Conservation (phyloP, 176 grass and related monocot genomes). For the Panicum miliaceum region DNA sequence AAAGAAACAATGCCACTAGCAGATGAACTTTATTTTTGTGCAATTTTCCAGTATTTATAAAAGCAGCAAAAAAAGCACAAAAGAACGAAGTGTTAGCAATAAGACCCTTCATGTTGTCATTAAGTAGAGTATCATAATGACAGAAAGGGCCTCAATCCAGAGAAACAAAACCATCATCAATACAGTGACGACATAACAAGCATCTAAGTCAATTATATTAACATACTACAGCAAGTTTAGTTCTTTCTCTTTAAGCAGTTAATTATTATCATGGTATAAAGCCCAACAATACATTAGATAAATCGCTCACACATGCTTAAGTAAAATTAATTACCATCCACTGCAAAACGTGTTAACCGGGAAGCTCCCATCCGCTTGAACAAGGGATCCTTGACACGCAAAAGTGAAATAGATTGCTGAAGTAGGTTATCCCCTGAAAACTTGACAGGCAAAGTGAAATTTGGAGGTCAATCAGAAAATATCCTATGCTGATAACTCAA, state of each 20-base stretch:
- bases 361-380: slow-evolving; percentile 95
- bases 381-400: slow-evolving; percentile 89
- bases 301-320: slow-evolving; percentile 1
- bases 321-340: slow-evolving; percentile 70
- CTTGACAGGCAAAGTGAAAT: slow-evolving; percentile 39
- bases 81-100: neutral
- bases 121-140: neutral
- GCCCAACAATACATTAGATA: slow-evolving; percentile 27
- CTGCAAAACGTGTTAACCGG: slow-evolving; percentile 77
- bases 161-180: slow-evolving; percentile 17
- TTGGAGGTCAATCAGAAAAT: slow-evolving; percentile 38
- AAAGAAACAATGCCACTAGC: neutral
- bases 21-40: neutral
- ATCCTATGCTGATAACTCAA: slow-evolving; percentile 1
- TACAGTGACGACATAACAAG: neutral
- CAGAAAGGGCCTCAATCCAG: neutral
- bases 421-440: slow-evolving; percentile 89
- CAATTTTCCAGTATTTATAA: neutral
- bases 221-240: neutral
- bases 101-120: neutral
- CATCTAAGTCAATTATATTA: neutral
- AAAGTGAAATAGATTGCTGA: slow-evolving; percentile 85
- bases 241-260: slow-evolving; percentile 12
- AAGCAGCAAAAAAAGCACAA: neutral
- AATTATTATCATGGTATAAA: neutral